Conservation (phyloP, 805 yeast genomes). For the Yarrowia divulgata region DNA sequence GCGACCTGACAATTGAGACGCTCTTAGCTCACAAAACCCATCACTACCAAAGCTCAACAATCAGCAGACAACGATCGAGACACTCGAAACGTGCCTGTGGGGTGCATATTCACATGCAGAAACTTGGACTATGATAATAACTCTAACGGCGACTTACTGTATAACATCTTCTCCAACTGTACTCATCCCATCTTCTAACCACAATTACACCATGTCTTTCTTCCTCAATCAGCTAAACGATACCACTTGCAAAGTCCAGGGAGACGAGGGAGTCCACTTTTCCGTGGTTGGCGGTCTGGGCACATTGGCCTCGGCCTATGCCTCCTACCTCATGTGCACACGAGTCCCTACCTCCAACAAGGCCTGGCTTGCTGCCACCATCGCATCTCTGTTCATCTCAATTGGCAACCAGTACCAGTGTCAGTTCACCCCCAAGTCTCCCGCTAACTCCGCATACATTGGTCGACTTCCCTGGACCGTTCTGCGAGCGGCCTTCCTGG, state of each 20-base stretch:
- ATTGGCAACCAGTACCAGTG: constrained; percentile 36
- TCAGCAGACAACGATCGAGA: not conserved
- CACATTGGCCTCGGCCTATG: constrained; percentile 15
- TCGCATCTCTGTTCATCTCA: constrained; percentile 6
- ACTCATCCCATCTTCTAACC: not conserved
- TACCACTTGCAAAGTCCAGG: constrained; percentile 19
- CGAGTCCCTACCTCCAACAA: constrained; percentile 17
- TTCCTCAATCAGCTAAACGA: constrained; percentile 15
- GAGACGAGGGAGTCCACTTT: constrained; percentile 27
- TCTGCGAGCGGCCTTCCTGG: constrained; percentile 25
- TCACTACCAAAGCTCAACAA: not conserved
- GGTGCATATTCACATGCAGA: constrained; percentile 39
- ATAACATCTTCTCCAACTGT: not conserved
- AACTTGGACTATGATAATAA: constrained; percentile 13
- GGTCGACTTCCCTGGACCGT: constrained; percentile 35
- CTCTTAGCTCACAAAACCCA: not conserved
- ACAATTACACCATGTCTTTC: constrained; percentile 2
- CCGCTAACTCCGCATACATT: constrained; percentile 29
- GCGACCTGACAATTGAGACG: no score
- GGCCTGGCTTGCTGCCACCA: constrained; percentile 17
- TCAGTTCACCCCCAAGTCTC: constrained; percentile 10
- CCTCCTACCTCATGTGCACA: constrained; percentile 25
- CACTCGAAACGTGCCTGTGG: constrained; percentile 19
- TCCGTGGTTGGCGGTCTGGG: constrained; percentile 11
- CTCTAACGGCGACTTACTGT: constrained; percentile 6